Evolutionary conservation across 2,329 filamentous ascomycete species (phyloP), one percentile per base, ranked within the genome.

Genomic region (Fusarium sp.): DNA sequence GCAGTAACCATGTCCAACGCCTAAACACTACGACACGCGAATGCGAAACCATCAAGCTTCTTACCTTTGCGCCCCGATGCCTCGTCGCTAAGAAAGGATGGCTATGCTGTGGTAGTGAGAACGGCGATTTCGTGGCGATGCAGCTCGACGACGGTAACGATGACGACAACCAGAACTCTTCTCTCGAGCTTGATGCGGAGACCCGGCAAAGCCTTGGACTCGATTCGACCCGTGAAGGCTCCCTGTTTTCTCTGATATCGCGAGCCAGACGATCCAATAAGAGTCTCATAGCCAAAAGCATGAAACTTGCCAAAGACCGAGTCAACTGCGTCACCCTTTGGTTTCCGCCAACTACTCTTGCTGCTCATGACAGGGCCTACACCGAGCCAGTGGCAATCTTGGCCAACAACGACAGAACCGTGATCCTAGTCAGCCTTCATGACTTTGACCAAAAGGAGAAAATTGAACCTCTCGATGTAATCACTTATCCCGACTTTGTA

Each of bases 391-490:
- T 95, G n/a, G 93, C 91, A 61, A 88, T 94, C 54, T 85, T 98
- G 78, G 91, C 94, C 54, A 98, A 98, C 84, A 99, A 99, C 81
- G 97, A 98, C 84, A 93, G 92, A 80, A 95, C 94, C 2, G 93
- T 98, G 66, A 92, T 93, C 32, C 85, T 98, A n/a, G 94, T 97
- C 80, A 93, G 92, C 58, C 86, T 98, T 22, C 86, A 89, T 32
- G 90, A 92, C 62, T 89, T 91, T 61, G 82, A 84, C 5, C 78
- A 78, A 37, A 80, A 81, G 52, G 82, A 85, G 17, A 82, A 82
- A 57, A 81, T 82, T 15, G 87, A 93, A 69, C 87, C 93, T 38
- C 84, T 97, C 25, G 91, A 94, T 64, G 88, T 91, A 50, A 85
- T 98, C 63, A 87, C 90, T 5, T 92, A 97, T 73, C 92, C 94